Evolutionary conservation across 805 yeast species (phyloP), one percentile per base, ranked within the genome.

Genomic region (Suhomyces kilbournensis): DNA sequence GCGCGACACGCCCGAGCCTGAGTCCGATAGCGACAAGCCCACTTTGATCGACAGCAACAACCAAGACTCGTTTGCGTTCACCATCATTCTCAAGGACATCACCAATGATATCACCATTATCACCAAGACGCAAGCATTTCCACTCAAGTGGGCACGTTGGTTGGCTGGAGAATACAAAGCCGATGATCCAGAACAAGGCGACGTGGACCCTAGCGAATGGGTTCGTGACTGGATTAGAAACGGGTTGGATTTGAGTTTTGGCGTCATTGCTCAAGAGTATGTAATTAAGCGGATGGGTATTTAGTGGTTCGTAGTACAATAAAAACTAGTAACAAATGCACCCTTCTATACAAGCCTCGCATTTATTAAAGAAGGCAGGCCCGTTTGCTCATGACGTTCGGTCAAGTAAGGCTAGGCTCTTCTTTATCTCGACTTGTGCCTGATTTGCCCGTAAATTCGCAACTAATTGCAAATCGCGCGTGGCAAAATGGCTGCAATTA

Each of bases 101-200:
- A 84, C 87, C 38, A 93, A 94, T 70, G 80, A 83, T 56, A 82
- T 94, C 56, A 79, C 85, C 7, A 79, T 90, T 44, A 78, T 83
- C 26, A 85, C 90, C 48, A 84, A 86, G 59, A 88, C 98, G 0
- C 99, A 94, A 69, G 84, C 96, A 6, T 87, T 90, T 75, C 98
- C 99, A 9, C 66, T 81, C 45, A 85, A 82, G 64, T 94, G 99
- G 99, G 86, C 91, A 8, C 74, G 81, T n/a, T 94, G 99, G 99
- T 77, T 93, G n/a, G 85, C 82, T 54, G 81, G 84, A 12, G 66
- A 70, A 23, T 60, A 57, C 9, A 53, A 57, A n/a, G 65, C 60
- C 35, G 69, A 60, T 7, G 62, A 57, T 20, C 68, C 68, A 62
- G 62, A 7, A 2, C 55, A 47, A 14, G 49, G 38, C 14, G 53